These are phyloP conservation scores for Teratosphaeria nubilosa DNA, from an alignment of 2,329 filamentous ascomycete genomes.

Conservation along the genomic window DNA sequence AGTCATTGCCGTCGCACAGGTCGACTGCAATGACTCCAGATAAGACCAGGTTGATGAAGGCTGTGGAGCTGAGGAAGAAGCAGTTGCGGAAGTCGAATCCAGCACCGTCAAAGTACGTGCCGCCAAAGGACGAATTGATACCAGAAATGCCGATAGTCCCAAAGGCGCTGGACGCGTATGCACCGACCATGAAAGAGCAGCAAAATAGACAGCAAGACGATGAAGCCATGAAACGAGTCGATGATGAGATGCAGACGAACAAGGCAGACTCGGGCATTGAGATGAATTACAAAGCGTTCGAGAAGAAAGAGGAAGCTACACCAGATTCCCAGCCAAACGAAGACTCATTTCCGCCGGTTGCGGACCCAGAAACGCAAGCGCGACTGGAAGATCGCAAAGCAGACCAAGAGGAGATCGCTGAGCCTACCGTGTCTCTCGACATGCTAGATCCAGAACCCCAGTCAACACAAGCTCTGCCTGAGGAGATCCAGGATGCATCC, in stretches of 20 bases:
- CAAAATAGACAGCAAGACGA: conserved; percentile 12
- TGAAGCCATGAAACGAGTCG: neutral
- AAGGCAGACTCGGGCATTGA: conserved; percentile 49
- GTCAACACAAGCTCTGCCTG: neutral
- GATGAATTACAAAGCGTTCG: conserved; percentile 31
- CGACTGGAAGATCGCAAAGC: neutral
- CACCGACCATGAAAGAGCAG: neutral
- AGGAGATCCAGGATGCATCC: neutral
- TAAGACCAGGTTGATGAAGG: conserved; percentile 87
- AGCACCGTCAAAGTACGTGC: conserved; percentile 1
- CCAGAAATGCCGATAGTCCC: conserved; percentile 12
- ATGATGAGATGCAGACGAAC: conserved; percentile 17
- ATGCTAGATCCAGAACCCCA: conserved; percentile 1
- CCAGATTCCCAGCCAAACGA: neutral
- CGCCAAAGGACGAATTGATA: conserved; percentile 7
- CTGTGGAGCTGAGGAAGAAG: conserved; percentile 78
- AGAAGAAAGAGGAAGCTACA: conserved; percentile 1
- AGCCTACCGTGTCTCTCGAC: conserved; percentile 4
- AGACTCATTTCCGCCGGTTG: neutral
- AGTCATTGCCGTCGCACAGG: conserved; percentile 35
- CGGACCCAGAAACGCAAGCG: neutral
- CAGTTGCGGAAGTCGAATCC: conserved; percentile 44
- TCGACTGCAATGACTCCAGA: conserved; percentile 60
- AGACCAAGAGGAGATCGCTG: neutral
- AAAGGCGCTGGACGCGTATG: conserved; percentile 4